These are phyloP conservation scores for Albugo candida DNA, from an alignment of 352 stramenopile genomes.

Conservation along the genomic window DNA sequence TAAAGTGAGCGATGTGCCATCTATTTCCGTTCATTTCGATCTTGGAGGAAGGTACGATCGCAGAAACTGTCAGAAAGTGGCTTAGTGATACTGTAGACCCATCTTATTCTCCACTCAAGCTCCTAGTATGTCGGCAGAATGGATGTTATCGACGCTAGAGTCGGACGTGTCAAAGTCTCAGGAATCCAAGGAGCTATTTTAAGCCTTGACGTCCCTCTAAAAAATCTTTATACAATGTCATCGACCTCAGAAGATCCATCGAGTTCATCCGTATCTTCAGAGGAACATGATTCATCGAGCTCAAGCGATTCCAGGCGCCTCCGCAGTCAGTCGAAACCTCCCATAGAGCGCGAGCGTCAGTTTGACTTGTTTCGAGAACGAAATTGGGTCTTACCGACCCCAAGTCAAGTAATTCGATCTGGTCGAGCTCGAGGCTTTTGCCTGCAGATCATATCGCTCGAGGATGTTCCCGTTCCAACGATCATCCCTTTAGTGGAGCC, in stretches of 20 bases:
- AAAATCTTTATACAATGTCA: background rate
- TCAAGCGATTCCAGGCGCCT: background rate
- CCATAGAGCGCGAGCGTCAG: slow-evolving; percentile 35
- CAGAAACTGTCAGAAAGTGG: background rate
- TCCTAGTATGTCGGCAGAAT: slow-evolving; percentile 50
- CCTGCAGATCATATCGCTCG: slow-evolving; percentile 38
- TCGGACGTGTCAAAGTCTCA: slow-evolving; percentile 39
- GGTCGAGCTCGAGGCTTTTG: slow-evolving; percentile 40
- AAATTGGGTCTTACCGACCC: slow-evolving; percentile 42
- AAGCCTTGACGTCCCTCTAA: background rate
- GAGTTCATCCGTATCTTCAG: background rate
- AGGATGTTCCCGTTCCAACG: slow-evolving; percentile 46
- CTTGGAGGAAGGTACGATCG: slow-evolving; percentile 28
- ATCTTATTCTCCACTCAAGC: slow-evolving; percentile 57
- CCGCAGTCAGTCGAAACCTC: slow-evolving; percentile 12
- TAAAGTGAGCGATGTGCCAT: slow-evolving; percentile 51
- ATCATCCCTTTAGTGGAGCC: slow-evolving; percentile 15
- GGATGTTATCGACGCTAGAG: slow-evolving; percentile 70
- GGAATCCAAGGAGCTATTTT: background rate
- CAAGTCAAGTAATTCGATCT: slow-evolving; percentile 21
- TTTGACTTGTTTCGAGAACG: slow-evolving; percentile 61
- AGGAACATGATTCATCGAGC: background rate
- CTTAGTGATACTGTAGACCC: slow-evolving; percentile 15
- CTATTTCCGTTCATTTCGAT: slow-evolving; percentile 57
- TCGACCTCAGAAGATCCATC: background rate